Evolutionary conservation across 495 filamentous ascomycete genomes (phyloP).

Genomic region (Hypoxylon subgilvum): DNA sequence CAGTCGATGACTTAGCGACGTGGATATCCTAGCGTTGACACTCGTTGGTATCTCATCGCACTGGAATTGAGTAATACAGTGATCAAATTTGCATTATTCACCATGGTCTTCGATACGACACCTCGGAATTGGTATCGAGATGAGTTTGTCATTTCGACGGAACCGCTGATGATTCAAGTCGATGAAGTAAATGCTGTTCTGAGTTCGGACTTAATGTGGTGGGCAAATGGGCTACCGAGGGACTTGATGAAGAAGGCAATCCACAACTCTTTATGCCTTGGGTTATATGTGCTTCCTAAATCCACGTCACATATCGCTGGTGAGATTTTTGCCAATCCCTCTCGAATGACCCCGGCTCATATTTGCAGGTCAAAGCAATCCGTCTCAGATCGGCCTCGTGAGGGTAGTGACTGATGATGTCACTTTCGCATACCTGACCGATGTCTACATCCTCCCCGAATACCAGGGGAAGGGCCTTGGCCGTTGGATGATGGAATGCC

Average conservation of each 20-base stretch:
- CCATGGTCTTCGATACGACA: slow-evolving; percentile 35
- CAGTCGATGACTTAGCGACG: background rate
- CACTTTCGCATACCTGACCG: slow-evolving; percentile 72
- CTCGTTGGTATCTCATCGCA: too few species aligned
- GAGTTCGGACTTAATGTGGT: slow-evolving; percentile 60
- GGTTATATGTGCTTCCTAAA: slow-evolving; percentile 53
- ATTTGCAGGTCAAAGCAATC: slow-evolving; percentile 20
- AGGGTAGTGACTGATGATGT: slow-evolving; percentile 69
- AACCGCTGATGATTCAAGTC: slow-evolving; percentile 54
- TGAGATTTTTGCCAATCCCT: slow-evolving; percentile 3
- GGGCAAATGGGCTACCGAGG: slow-evolving; percentile 53
- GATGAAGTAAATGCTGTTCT: slow-evolving; percentile 58
- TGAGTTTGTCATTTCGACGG: slow-evolving; percentile 58
- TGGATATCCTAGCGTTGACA: too few species aligned
- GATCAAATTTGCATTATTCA: background rate
- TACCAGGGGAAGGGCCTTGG: slow-evolving; percentile 67
- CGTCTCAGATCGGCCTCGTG: slow-evolving; percentile 60
- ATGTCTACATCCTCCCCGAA: slow-evolving; percentile 65
- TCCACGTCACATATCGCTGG: slow-evolving; percentile 42
- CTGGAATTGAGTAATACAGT: background rate
- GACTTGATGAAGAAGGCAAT: slow-evolving; percentile 53
- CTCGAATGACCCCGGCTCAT: slow-evolving; percentile 1
- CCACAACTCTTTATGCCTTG: slow-evolving; percentile 61
- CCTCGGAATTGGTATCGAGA: slow-evolving; percentile 40
- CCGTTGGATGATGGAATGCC: slow-evolving; percentile 65